Base-by-base conservation (phyloP, 345 rosid species). In the Cardamine chenopodiifolia region DNA sequence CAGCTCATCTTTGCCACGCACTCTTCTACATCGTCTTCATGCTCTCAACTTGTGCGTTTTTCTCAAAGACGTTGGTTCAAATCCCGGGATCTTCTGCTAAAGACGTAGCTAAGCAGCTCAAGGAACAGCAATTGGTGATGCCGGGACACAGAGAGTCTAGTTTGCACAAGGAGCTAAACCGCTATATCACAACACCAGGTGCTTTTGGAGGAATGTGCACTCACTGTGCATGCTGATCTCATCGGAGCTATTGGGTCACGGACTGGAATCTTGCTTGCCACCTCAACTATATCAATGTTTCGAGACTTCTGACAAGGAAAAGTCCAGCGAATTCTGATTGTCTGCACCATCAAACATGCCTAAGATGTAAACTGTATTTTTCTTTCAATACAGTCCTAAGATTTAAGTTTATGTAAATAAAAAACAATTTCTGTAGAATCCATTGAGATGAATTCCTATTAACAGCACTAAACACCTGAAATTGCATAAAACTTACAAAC, bases 131-230 rank as follows among this genome's bases (percentile, higher is more conserved):
- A 18, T 2, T 68, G 52, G 62, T 54, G 26, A 54, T 68, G 2
- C 52, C 28, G 2, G 26, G 72, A 67, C 49, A 66, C 22, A 67
- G 11, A 67, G 35, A 22, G 17, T 35, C 61, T 25, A 37, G 12
- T 11, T 6, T 68, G 50, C 17, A 37, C 0, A 67, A 53, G 37
- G 72, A 53, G 39, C 35, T 45, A 11, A 47, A 70, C 23, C 35
- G 58, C 11, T 45, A 70, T 15, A 59, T 70, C 37, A 0, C 35
- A 32, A 47, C 74, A 15, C 8, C 75, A 35, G 60, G 60, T 8
- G 50, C 70, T 23, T 63, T 73, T 18, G 77, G 77, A 63, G 70
- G 63, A 63, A 39, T 73, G 48, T 63, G 71, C 62, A 63, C 70
- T 72, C 69, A 72, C 76, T 53, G 62, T 50, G 52, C 35, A 62